A percentile compares a stretch with the other conserved stretches of the same genome.
Evolutionary conservation across 1,139 yeast genomes (phyloP).

Genomic region (Petasospora fabianii): DNA sequence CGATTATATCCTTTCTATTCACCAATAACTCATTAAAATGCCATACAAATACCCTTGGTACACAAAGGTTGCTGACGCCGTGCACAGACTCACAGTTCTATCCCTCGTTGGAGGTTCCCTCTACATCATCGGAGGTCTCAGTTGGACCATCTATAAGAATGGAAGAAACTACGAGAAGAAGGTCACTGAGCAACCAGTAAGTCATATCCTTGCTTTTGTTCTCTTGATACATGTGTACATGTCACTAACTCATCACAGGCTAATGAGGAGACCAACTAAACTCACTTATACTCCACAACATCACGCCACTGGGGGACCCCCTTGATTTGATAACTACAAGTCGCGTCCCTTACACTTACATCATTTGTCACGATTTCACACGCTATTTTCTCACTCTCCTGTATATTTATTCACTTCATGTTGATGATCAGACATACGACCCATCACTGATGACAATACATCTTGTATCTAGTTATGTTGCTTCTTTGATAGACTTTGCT

Average conservation of each 20-base stretch:
- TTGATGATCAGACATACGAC: background rate
- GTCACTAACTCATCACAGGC: background rate
- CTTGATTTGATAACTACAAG: no score
- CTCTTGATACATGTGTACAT: background rate
- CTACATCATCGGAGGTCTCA: conserved; percentile 56
- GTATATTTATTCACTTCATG: background rate
- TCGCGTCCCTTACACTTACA: no score
- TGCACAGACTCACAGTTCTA: conserved; percentile 78
- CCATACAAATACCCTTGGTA: conserved; percentile 63
- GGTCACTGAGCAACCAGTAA: conserved; percentile 19
- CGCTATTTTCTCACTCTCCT: background rate
- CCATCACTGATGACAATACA: background rate
- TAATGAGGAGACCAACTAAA: conserved; percentile 1
- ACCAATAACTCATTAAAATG: conserved; percentile 28
- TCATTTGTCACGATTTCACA: no score
- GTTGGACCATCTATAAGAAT: conserved; percentile 60
- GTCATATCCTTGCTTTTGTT: conserved; percentile 1
- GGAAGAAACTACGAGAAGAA: conserved; percentile 45
- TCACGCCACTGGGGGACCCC: background rate
- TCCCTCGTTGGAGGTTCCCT: conserved; percentile 70
- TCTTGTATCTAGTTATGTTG: conserved; percentile 6
- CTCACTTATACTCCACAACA: background rate
- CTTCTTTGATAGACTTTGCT: conserved; percentile 6
- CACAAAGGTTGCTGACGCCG: conserved; percentile 71
- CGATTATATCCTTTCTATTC: no score